phyloP scores from a whole-genome alignment of 768 basidiomycete genomes.

The Lanmaoa pseudosensibilis region DNA sequence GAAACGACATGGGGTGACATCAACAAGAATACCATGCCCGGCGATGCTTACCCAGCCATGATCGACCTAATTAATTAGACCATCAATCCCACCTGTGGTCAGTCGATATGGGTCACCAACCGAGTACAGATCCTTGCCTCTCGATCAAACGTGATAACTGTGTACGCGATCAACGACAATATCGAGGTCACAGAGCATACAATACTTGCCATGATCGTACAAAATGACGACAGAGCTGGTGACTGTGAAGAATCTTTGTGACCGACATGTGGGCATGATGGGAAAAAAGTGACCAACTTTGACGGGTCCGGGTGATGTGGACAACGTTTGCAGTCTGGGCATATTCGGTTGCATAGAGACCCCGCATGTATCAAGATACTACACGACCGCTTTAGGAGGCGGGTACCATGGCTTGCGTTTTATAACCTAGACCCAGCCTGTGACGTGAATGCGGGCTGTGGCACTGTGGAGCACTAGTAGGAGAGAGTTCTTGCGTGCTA shows the following conservation, averaged over 20 bases:
- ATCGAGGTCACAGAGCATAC: background rate
- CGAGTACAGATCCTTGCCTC: slow-evolving; percentile 9
- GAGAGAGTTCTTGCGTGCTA: no score
- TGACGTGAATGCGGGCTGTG: no score
- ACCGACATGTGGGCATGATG: background rate
- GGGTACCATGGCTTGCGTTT: no score
- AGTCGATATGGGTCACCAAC: background rate
- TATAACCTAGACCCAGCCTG: no score
- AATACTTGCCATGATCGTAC: slow-evolving; percentile 21
- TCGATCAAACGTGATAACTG: slow-evolving; percentile 16
- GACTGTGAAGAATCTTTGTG: slow-evolving; percentile 3
- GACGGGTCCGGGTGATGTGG: slow-evolving; percentile 1
- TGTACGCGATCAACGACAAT: background rate
- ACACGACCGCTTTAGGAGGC: no score
- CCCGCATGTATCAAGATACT: background rate
- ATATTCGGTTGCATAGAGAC: background rate
- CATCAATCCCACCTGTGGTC: background rate
- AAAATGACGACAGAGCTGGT: slow-evolving; percentile 8
- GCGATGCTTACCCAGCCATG: slow-evolving; percentile 19
- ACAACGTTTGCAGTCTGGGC: slow-evolving; percentile 3
- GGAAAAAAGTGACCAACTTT: slow-evolving; percentile 2
- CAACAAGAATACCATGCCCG: background rate
- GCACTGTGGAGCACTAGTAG: no score
- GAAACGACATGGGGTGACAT: background rate
- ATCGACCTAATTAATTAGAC: slow-evolving; percentile 7